Evolutionary conservation across 768 basidiomycete species (phyloP).

Genomic region (Mrakia hoshinonis): DNA sequence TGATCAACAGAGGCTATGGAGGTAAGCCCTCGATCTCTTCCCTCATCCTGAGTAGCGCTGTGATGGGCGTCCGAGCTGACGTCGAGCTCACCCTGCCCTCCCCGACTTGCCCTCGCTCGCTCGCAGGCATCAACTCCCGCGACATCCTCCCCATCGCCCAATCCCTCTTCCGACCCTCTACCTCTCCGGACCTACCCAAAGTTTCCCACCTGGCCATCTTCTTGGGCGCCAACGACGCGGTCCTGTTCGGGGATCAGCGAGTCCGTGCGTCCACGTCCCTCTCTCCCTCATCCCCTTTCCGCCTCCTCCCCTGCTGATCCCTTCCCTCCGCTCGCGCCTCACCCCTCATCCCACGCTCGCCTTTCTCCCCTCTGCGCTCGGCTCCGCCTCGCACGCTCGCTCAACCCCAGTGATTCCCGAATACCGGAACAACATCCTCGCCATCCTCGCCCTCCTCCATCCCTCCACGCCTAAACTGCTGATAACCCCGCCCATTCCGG

Average conservation of each 20-base stretch:
- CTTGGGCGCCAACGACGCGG: conserved; percentile 21
- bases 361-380: background rate
- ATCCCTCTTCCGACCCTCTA: background rate
- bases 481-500: conserved; percentile 25
- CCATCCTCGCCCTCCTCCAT: conserved; percentile 13
- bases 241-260: conserved; percentile 5
- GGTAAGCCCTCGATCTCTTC: too few species aligned
- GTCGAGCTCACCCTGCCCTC: background rate
- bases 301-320: background rate
- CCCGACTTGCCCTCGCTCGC: conserved; percentile 28
- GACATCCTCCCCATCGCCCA: conserved; percentile 17
- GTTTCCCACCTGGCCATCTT: conserved; percentile 9
- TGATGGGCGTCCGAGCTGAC: background rate
- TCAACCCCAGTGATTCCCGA: background rate
- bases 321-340: background rate
- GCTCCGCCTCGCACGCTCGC: too few species aligned
- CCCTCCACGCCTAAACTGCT: conserved; percentile 12
- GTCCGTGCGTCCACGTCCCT: conserved; percentile 3
- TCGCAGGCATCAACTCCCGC: conserved; percentile 40
- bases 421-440: background rate
- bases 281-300: background rate
- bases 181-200: background rate
- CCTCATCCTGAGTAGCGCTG: too few species aligned
- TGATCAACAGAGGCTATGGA: conserved; percentile 59
- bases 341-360: background rate